phyloP scores from a whole-genome alignment of 192 early-diverging fungal species.

The Linnemannia schmuckeri region DNA sequence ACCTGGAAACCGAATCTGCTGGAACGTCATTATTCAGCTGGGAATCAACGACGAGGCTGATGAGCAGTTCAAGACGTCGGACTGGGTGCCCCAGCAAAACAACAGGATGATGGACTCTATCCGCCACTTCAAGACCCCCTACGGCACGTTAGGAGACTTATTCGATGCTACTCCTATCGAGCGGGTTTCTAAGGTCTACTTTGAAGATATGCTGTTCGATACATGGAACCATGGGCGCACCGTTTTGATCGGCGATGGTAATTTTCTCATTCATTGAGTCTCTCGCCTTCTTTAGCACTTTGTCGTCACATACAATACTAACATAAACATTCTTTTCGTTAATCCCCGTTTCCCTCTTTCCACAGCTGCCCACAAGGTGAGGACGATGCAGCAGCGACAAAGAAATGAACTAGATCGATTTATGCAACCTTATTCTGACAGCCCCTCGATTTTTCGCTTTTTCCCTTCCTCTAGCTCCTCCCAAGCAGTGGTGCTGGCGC shows the following conservation, averaged over 20 bases:
- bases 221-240: background rate
- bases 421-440: too few species aligned
- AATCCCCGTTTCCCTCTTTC: too few species aligned
- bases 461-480: background rate
- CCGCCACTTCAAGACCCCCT: constrained; percentile 12
- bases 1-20: constrained; percentile 22
- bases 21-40: constrained; percentile 29
- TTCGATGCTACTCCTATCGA: constrained; percentile 16
- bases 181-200: constrained; percentile 6
- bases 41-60: background rate
- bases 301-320: background rate
- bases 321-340: too few species aligned
- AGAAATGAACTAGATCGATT: too few species aligned
- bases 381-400: too few species aligned
- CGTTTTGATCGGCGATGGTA: constrained; percentile 6
- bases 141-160: constrained; percentile 12
- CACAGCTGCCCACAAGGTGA: background rate
- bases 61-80: constrained; percentile 9
- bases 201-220: constrained; percentile 1
- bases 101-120: constrained; percentile 8
- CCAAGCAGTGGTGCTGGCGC: constrained; percentile 15
- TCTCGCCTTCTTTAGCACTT: background rate
- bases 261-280: too few species aligned
- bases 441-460: too few species aligned
- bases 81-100: constrained; percentile 20